These are phyloP conservation scores for Litsea cubeba DNA, from an alignment of 164 flowering plant species.

Conservation along the genomic window DNA sequence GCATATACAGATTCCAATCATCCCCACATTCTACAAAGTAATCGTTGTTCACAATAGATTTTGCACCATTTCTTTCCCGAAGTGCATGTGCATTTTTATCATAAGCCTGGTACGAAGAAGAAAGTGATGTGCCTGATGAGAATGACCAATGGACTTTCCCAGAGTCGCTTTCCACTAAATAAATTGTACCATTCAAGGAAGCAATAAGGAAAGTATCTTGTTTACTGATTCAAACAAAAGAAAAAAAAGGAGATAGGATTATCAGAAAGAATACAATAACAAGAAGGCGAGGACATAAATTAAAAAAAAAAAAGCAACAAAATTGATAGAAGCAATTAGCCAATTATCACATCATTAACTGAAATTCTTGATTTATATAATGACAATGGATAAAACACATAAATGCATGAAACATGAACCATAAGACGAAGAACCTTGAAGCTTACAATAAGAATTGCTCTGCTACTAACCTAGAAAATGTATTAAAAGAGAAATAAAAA, in stretches of 20 bases:
- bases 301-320: too few species aligned
- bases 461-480: too few species aligned
- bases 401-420: too few species aligned
- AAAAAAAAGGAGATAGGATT: neutral
- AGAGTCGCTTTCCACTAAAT: conserved; percentile 32
- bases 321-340: too few species aligned
- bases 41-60: neutral
- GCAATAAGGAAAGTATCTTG: conserved; percentile 31
- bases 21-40: conserved; percentile 45
- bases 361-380: too few species aligned
- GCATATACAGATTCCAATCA: conserved; percentile 44
- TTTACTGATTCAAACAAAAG: conserved; percentile 21
- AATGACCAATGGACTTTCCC: conserved; percentile 46
- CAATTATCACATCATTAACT: too few species aligned
- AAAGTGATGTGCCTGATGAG: conserved; percentile 45
- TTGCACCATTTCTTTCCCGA: conserved; percentile 19
- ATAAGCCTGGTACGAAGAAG: conserved; percentile 48
- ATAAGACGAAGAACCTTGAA: too few species aligned
- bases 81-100: conserved; percentile 17
- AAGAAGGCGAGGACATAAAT: too few species aligned
- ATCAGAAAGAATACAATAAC: too few species aligned
- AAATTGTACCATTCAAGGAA: conserved; percentile 49
- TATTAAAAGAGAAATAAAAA: too few species aligned
- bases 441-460: too few species aligned
- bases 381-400: too few species aligned